phyloP scores from a whole-genome alignment of 306 rosid species.

The Acacia confusa region DNA sequence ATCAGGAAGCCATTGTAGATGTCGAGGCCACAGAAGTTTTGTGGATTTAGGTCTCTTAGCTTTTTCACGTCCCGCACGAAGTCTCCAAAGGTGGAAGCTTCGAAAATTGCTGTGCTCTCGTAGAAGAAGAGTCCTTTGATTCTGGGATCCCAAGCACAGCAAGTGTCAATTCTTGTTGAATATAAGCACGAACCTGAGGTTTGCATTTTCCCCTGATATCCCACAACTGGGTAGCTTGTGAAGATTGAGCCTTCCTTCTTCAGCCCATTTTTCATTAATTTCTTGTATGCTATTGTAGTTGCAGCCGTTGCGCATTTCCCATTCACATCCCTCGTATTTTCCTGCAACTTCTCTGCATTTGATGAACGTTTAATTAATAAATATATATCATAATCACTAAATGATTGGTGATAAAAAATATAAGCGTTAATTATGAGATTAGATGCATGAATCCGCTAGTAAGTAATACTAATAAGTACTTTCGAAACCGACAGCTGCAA shows the following conservation, averaged over 20 bases:
- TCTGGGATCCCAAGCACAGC: slow-evolving; percentile 89
- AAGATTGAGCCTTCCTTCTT: slow-evolving; percentile 53
- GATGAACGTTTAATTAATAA: no score
- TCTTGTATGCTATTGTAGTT: slow-evolving; percentile 46
- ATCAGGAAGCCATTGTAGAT: slow-evolving; percentile 64
- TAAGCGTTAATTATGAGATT: background rate
- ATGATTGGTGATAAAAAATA: background rate
- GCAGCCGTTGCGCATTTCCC: slow-evolving; percentile 67
- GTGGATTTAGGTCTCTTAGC: slow-evolving; percentile 52
- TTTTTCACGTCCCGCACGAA: slow-evolving; percentile 58
- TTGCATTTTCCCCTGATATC: slow-evolving; percentile 68
- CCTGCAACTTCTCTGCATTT: slow-evolving; percentile 53
- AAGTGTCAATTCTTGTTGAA: slow-evolving; percentile 34
- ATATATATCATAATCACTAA: no score
- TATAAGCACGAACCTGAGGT: slow-evolving; percentile 77
- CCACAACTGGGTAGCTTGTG: slow-evolving; percentile 74
- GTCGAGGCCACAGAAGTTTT: slow-evolving; percentile 65
- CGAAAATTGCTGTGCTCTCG: slow-evolving; percentile 68
- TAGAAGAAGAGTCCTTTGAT: slow-evolving; percentile 69
- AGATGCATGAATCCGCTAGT: background rate
- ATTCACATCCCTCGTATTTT: slow-evolving; percentile 29
- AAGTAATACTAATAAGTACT: background rate
- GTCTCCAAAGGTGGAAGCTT: slow-evolving; percentile 41
- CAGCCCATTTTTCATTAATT: slow-evolving; percentile 60
- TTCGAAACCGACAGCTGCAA: background rate